Evolutionary conservation across 495 filamentous ascomycete species (phyloP).

Genomic region (Halenospora varia): DNA sequence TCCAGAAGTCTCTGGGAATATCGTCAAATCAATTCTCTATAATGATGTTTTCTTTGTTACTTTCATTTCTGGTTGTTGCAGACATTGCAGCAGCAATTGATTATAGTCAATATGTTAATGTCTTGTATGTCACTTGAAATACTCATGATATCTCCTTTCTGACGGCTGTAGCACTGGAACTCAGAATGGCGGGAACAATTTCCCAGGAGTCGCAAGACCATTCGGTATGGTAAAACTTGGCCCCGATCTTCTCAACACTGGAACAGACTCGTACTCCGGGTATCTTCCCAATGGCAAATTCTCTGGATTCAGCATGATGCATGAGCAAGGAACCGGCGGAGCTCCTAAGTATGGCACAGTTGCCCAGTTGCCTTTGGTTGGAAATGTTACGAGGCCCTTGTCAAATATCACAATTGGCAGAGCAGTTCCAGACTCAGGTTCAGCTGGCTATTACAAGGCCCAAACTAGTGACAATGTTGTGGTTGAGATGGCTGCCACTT

Average conservation of each 20-base stretch:
- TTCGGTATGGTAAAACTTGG: constrained; percentile 72
- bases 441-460: constrained; percentile 62
- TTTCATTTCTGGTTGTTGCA: neutral
- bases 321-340: constrained; percentile 70
- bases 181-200: constrained; percentile 59
- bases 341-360: constrained; percentile 73
- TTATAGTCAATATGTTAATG: constrained; percentile 16
- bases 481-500: constrained; percentile 57
- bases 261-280: constrained; percentile 65
- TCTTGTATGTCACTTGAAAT: constrained; percentile 8
- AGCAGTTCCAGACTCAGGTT: constrained; percentile 44
- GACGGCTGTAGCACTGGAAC: constrained; percentile 29
- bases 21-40: neutral
- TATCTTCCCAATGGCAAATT: constrained; percentile 57
- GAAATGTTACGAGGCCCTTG: constrained; percentile 51
- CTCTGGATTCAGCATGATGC: constrained; percentile 68
- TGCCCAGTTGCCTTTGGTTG: constrained; percentile 57
- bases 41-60: neutral
- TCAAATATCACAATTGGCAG: constrained; percentile 48
- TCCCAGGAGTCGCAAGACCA: constrained; percentile 61
- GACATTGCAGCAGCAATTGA: neutral
- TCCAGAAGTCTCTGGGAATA: neutral
- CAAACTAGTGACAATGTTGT: constrained; percentile 45
- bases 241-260: constrained; percentile 51
- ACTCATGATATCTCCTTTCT: neutral